These are phyloP conservation scores for Yamadazyma triangularis DNA, from an alignment of 1,139 yeast species.

Conservation along the genomic window DNA sequence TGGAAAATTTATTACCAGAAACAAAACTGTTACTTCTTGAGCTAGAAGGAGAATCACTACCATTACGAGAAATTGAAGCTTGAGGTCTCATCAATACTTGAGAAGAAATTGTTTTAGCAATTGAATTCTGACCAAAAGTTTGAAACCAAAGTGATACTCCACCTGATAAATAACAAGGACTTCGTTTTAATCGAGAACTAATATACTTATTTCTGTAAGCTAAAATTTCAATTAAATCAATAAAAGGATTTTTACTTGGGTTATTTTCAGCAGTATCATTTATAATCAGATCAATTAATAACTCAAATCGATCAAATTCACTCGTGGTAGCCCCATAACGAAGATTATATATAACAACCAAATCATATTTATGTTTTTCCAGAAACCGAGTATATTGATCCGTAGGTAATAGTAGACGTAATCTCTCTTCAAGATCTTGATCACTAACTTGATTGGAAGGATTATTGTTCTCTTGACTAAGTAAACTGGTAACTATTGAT, in stretches of 20 bases:
- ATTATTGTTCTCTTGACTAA: slow-evolving; percentile 17
- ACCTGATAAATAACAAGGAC: slow-evolving; percentile 37
- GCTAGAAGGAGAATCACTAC: slow-evolving; percentile 10
- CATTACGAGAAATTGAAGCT: slow-evolving; percentile 18
- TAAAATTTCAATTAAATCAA: slow-evolving; percentile 51
- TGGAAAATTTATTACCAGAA: slow-evolving; percentile 2
- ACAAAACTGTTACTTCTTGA: slow-evolving; percentile 10
- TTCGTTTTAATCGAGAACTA: slow-evolving; percentile 28
- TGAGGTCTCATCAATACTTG: slow-evolving; percentile 18
- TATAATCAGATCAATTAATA: slow-evolving; percentile 18
- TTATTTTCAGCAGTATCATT: slow-evolving; percentile 18
- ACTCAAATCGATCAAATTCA: slow-evolving; percentile 22
- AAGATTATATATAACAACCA: slow-evolving; percentile 59
- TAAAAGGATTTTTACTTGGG: slow-evolving; percentile 41
- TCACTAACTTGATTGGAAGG: slow-evolving; percentile 40
- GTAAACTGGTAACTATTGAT: slow-evolving; percentile 27
- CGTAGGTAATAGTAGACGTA: slow-evolving; percentile 51
- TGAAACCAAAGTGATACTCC: slow-evolving; percentile 39
- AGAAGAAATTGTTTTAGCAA: slow-evolving; percentile 16
- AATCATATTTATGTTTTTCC: slow-evolving; percentile 50
- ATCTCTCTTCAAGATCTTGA: slow-evolving; percentile 53
- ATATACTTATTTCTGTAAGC: slow-evolving; percentile 32
- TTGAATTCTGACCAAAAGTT: slow-evolving; percentile 25
- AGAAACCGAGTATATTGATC: slow-evolving; percentile 50
- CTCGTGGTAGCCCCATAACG: slow-evolving; percentile 22